Evolutionary conservation across 495 filamentous ascomycete genomes (phyloP), one percentile per base, ranked within the genome.

Genomic region (Sabuloglossum arenarium): DNA sequence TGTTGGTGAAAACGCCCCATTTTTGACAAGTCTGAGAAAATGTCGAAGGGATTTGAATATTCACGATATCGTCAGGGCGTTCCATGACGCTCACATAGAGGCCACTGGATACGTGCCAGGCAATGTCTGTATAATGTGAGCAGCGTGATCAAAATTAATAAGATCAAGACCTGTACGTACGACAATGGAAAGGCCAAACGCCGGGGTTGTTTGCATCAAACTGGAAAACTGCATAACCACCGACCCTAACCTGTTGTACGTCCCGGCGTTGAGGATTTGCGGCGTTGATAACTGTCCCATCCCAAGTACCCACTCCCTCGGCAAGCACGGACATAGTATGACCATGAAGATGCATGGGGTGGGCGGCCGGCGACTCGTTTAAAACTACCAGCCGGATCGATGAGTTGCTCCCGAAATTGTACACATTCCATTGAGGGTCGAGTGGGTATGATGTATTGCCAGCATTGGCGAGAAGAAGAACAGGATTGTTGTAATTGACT

Each of bases 401-500:
- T 3, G 62, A 61, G 61, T 77, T 78, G 56, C 56, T 62, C 24
- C 74, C 74, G 61, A 75, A 77, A 60, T 83, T 73, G 59, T 72
- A 66, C 42, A 80, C 71, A 61, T 80, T 81, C 67, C 71, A 73
- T 56, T 62, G 24, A 6, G 66, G 63, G 55, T 76, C 65, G 0
- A 60, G 23, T 0, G 73, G 65, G 58, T 71, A 80, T 16, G 65
- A 67, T n/a, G n/a, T n/a, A 11, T 32, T 32, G 4, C 11, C 11
- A 11, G 68, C 53, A 27, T 73, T 72, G 21, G 72, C 75, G 16
- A 72, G 68, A 10, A 79, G 66, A 11, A 83, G 66, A 6, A 77
- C 62, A 0, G 81, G 78, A 19, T 71, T 55, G 60, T 83, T 81
- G 68, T 79, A 84, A 61, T 85, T 67, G 8, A 69, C 75, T 2